Percentiles rank a stretch among this genome's conserved stretches.
These are phyloP conservation scores for Acacia melanoxylon DNA, from an alignment of 306 rosid genomes.

Conservation along the genomic window DNA sequence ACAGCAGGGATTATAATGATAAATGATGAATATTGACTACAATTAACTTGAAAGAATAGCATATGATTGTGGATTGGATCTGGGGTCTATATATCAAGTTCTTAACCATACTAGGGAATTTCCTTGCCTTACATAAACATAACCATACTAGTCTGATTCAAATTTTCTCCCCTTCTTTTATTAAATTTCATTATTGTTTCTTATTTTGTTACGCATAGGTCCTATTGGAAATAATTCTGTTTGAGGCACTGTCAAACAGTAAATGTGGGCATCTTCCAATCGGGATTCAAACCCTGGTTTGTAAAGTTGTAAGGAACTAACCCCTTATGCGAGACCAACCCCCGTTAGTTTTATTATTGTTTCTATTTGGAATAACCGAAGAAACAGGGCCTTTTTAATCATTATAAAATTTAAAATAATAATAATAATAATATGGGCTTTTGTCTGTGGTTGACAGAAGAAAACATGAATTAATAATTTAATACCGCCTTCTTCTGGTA, in stretches of 20 bases:
- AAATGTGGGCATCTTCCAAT: no score
- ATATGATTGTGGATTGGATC: constrained; percentile 16
- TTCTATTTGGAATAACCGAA: constrained; percentile 19
- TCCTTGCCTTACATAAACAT: constrained; percentile 10
- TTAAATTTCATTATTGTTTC: background rate
- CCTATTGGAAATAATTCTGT: no score
- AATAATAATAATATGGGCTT: constrained; percentile 2
- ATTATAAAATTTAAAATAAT: background rate
- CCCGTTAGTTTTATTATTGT: background rate
- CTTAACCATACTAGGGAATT: background rate
- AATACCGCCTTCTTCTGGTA: constrained; percentile 25
- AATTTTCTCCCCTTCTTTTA: background rate
- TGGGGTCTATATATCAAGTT: background rate
- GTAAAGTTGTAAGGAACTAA: no score
- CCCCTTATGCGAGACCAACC: no score
- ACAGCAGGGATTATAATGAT: background rate
- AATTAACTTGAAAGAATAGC: background rate
- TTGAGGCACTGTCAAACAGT: no score
- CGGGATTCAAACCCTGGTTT: no score
- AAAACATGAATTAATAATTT: constrained; percentile 32
- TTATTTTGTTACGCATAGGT: background rate
- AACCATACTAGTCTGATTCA: constrained; percentile 15
- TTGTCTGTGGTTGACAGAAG: constrained; percentile 23
- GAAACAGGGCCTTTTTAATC: constrained; percentile 16
- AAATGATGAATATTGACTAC: background rate